phyloP scores from a whole-genome alignment of 257 asterid species.

The Fraxinus quadrangulata region DNA sequence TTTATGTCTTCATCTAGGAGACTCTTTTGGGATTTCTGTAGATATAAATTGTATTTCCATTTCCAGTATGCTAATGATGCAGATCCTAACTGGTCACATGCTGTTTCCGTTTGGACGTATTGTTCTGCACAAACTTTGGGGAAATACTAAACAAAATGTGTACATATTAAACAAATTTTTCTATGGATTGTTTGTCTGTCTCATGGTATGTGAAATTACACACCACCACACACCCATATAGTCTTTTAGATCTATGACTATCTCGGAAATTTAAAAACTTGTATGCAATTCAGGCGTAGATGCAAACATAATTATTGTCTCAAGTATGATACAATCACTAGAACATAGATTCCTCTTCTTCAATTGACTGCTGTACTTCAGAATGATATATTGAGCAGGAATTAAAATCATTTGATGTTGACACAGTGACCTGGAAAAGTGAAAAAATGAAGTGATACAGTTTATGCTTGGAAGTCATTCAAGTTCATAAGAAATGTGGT shows the following conservation, averaged over 20 bases:
- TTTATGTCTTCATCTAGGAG: slow-evolving; percentile 25
- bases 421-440: neutral
- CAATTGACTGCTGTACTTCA: neutral
- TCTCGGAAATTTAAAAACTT: neutral
- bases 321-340: neutral
- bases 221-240: neutral
- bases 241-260: neutral
- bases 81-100: neutral
- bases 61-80: neutral
- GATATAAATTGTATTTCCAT: slow-evolving; percentile 7
- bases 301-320: neutral
- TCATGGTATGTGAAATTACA: neutral
- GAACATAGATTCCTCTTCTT: neutral
- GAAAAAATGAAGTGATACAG: neutral
- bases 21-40: neutral
- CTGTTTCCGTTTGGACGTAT: neutral
- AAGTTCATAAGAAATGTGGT: neutral
- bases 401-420: slow-evolving; percentile 9
- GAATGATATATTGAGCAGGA: neutral
- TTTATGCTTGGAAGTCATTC: slow-evolving; percentile 1
- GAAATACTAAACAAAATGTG: neutral
- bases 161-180: neutral
- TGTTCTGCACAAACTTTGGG: neutral
- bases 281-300: neutral
- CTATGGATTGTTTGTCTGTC: neutral